phyloP scores from a whole-genome alignment of 345 rosid species.

The Linum lewisii region DNA sequence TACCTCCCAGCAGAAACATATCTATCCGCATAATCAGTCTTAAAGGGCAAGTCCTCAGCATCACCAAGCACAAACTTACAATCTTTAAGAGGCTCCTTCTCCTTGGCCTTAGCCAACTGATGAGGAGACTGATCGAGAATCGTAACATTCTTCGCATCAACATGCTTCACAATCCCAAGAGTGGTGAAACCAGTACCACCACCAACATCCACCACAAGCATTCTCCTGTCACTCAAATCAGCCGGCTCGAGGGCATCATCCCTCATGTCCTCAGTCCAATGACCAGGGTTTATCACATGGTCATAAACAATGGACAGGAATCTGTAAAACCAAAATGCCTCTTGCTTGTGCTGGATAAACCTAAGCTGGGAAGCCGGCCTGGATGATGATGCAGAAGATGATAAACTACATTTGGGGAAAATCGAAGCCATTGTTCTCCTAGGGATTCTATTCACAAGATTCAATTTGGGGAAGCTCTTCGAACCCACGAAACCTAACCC shows the following conservation, averaged over 20 bases:
- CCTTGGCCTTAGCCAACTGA: conserved; percentile 93
- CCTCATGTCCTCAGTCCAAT: conserved; percentile 98
- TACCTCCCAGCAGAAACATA: conserved; percentile 98
- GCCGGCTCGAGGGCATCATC: conserved; percentile 97
- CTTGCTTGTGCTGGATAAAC: conserved; percentile 95
- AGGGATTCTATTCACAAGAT: conserved; percentile 18
- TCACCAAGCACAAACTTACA: conserved; percentile 91
- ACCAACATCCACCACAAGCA: conserved; percentile 95
- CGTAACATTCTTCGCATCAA: conserved; percentile 90
- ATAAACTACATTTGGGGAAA: conserved; percentile 48
- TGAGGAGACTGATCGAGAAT: conserved; percentile 98
- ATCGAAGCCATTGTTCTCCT: conserved; percentile 18
- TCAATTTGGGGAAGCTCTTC: conserved; percentile 27
- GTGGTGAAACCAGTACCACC: conserved; percentile 99
- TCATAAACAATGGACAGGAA: conserved; percentile 91
- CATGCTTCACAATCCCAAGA: conserved; percentile 86
- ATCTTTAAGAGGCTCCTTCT: conserved; percentile 90
- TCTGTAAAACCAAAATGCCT: conserved; percentile 98
- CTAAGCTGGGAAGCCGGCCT: conserved; percentile 91
- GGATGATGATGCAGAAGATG: conserved; percentile 46
- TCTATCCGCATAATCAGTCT: conserved; percentile 86
- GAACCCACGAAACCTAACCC: conserved; percentile 35
- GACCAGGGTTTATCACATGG: conserved; percentile 83
- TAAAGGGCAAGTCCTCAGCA: conserved; percentile 88
- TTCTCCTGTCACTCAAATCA: conserved; percentile 54